Conservation (phyloP, 2,329 filamentous ascomycete species). For the Colletotrichum higginsianum region DNA sequence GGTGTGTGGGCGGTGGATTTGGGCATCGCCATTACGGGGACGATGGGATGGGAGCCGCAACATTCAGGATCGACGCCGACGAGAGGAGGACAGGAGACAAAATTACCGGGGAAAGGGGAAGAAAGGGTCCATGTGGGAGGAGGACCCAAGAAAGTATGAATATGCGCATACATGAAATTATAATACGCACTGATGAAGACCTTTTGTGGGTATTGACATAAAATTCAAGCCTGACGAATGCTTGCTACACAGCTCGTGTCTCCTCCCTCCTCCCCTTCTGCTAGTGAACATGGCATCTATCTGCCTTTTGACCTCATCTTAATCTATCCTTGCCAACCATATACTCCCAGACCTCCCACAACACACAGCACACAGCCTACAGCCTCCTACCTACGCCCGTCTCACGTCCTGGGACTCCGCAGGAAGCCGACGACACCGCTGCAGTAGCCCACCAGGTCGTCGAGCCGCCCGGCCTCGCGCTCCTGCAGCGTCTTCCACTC, state of each 20-base stretch:
- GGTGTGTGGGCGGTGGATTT: neutral
- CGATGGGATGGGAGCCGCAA: neutral
- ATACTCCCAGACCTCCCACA: too few species aligned
- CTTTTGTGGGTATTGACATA: constrained; percentile 10
- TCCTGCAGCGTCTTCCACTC: constrained; percentile 83
- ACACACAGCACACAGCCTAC: too few species aligned
- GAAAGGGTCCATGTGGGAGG: neutral
- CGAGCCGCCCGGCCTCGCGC: constrained; percentile 78
- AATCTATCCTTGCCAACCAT: neutral
- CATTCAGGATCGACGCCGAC: too few species aligned
- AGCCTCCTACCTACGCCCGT: neutral
- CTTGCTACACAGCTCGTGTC: neutral
- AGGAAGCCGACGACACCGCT: constrained; percentile 88
- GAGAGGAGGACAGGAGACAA: neutral
- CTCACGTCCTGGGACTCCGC: constrained; percentile 71
- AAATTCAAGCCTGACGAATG: constrained; percentile 2
- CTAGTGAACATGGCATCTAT: neutral
- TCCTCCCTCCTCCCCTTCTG: neutral
- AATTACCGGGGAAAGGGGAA: neutral
- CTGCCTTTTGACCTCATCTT: neutral
- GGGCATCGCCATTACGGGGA: neutral
- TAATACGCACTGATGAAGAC: neutral
- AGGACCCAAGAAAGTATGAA: neutral
- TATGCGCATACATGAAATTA: too few species aligned
- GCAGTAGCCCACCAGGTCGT: constrained; percentile 87